These are phyloP conservation scores for Venturia effusa DNA, from an alignment of 2,329 filamentous ascomycete genomes.

Conservation along the genomic window DNA sequence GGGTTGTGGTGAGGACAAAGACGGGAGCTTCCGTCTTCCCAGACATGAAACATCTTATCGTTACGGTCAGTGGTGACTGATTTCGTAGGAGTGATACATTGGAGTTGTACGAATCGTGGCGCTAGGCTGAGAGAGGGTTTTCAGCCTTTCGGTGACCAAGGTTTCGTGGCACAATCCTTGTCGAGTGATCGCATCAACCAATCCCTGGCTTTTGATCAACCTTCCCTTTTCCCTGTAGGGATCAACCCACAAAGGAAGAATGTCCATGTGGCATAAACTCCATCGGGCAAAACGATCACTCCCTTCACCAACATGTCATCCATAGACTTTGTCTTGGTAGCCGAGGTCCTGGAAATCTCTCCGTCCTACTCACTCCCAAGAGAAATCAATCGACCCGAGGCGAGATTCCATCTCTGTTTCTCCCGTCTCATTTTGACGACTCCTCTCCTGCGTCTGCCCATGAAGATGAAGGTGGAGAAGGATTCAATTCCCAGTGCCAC, in stretches of 20 bases:
- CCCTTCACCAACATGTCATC: not conserved
- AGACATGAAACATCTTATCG: not conserved
- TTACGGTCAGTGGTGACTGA: not conserved
- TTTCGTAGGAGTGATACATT: not conserved
- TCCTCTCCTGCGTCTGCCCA: not conserved
- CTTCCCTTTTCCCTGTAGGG: too few relatives aligned
- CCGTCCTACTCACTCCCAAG: not conserved
- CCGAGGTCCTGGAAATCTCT: not conserved
- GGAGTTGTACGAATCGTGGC: not conserved
- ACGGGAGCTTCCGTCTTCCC: not conserved
- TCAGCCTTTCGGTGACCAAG: not conserved
- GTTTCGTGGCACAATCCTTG: not conserved
- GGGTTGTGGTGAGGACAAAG: not conserved
- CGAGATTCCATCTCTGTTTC: not conserved
- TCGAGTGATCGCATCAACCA: too few relatives aligned
- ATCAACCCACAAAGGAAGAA: too few relatives aligned
- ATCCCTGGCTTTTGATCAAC: too few relatives aligned
- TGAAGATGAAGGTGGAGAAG: not conserved
- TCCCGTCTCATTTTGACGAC: not conserved
- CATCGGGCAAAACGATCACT: too few relatives aligned
- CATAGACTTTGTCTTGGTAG: not conserved
- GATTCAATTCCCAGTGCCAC: not conserved
- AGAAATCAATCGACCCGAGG: not conserved
- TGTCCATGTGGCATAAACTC: too few relatives aligned
- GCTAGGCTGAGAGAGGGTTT: not conserved